phyloP scores from a whole-genome alignment of 495 filamentous ascomycete genomes.

The Jackrogersella multiformis region DNA sequence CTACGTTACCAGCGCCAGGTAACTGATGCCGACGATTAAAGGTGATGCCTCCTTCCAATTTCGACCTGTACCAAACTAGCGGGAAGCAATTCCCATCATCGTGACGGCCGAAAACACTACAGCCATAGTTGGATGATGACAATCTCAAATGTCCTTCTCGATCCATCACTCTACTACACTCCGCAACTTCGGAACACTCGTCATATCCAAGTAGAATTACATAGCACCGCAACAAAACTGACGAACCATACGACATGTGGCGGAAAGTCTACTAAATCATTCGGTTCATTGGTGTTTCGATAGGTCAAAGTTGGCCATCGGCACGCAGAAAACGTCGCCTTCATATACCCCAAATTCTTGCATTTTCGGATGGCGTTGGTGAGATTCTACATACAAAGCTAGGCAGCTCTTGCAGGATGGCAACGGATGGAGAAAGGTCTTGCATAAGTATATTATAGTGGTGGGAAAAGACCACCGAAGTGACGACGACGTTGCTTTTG shows the following conservation, averaged over 20 bases:
- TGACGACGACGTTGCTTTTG: background rate
- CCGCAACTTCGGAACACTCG: background rate
- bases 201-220: background rate
- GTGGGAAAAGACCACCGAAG: background rate
- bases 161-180: too few relatives aligned
- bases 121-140: too few relatives aligned
- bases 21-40: slow-evolving; percentile 35
- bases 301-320: background rate
- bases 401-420: background rate
- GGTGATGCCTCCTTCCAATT: too few relatives aligned
- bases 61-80: too few relatives aligned
- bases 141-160: too few relatives aligned
- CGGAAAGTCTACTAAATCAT: background rate
- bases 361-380: slow-evolving; percentile 32
- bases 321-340: background rate
- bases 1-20: slow-evolving; percentile 57
- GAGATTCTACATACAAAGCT: background rate
- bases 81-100: too few relatives aligned
- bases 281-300: slow-evolving; percentile 5
- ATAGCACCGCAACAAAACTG: background rate
- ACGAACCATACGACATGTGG: background rate
- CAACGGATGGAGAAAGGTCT: background rate
- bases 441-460: background rate
- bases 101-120: too few relatives aligned
- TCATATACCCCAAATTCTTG: slow-evolving; percentile 26